phyloP scores from a whole-genome alignment of 1,284 basidiomycete genomes.

The Grifola frondosa region DNA sequence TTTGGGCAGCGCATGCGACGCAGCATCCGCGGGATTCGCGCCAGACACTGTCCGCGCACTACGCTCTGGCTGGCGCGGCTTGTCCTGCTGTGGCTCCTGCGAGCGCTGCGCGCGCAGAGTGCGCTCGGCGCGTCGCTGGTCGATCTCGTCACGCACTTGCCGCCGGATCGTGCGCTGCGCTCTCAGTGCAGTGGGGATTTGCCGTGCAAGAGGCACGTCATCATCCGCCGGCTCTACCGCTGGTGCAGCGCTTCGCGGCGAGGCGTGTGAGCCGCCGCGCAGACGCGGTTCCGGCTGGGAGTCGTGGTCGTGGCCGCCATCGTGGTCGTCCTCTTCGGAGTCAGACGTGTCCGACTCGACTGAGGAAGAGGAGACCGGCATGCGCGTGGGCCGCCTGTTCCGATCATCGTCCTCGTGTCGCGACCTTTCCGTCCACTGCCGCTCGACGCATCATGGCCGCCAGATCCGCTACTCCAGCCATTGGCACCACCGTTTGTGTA shows the following conservation, averaged over 20 bases:
- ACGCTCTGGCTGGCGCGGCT: conserved; percentile 4
- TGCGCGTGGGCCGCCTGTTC: conserved; percentile 25
- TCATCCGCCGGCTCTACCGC: conserved; percentile 43
- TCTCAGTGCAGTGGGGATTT: conserved; percentile 73
- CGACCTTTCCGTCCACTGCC: conserved; percentile 21
- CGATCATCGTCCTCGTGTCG: conserved; percentile 40
- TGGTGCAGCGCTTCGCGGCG: conserved; percentile 1
- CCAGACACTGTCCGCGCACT: conserved; percentile 7
- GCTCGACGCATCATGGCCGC: conserved; percentile 21
- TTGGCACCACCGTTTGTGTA: conserved; percentile 25
- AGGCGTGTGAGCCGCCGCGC: conserved; percentile 11
- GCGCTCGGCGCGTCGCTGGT: conserved; percentile 53
- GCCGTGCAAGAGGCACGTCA: conserved; percentile 74
- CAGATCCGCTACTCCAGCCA: conserved; percentile 25
- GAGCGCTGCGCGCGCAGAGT: conserved; percentile 26
- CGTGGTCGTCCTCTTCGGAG: conserved; percentile 41
- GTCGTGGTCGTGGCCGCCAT: conserved; percentile 38
- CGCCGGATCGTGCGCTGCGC: conserved; percentile 76
- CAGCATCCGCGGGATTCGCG: conserved; percentile 6
- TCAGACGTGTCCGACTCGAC: conserved; percentile 36
- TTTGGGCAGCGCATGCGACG: conserved; percentile 32
- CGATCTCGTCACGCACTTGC: conserved; percentile 67
- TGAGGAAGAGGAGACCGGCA: conserved; percentile 30
- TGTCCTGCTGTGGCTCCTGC: conserved; percentile 12
- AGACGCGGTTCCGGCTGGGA: conserved; percentile 5